These are phyloP conservation scores for Ceriops decandra DNA, from an alignment of 345 rosid species.

Conservation along the genomic window DNA sequence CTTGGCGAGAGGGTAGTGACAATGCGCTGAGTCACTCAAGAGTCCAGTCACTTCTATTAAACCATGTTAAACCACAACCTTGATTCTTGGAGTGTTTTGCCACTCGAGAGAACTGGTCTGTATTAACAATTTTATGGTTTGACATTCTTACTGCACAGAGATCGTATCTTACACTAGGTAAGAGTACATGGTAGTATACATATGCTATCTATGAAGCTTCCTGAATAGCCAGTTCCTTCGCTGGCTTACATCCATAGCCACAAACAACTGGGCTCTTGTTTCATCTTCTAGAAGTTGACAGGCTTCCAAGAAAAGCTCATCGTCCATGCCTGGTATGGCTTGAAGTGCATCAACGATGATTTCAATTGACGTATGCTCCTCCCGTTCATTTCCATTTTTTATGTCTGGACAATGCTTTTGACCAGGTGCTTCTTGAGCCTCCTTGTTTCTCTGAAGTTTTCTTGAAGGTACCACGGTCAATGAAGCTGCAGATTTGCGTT, in stretches of 20 bases:
- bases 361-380: conserved; percentile 31
- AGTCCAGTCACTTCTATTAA: no score
- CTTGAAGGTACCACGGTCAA: conserved; percentile 16
- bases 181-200: background rate
- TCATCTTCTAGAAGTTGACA: conserved; percentile 45
- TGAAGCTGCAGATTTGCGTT: conserved; percentile 24
- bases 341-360: conserved; percentile 46
- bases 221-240: conserved; percentile 36
- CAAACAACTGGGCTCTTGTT: conserved; percentile 33
- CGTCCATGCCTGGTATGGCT: conserved; percentile 43
- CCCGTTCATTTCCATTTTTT: conserved; percentile 1
- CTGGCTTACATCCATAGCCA: conserved; percentile 37
- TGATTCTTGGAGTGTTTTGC: no score
- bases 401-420: conserved; percentile 2
- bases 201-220: conserved; percentile 13
- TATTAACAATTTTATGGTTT: no score
- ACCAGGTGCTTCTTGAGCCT: conserved; percentile 14
- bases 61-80: no score
- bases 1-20: no score
- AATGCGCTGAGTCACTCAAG: no score
- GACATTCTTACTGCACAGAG: background rate
- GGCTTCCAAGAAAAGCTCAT: conserved; percentile 47
- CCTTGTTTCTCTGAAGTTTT: conserved; percentile 24
- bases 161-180: background rate
- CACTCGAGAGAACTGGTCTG: no score